Conservation (phyloP, 176 grass and related monocot species). For the Saccharum officinarum region DNA sequence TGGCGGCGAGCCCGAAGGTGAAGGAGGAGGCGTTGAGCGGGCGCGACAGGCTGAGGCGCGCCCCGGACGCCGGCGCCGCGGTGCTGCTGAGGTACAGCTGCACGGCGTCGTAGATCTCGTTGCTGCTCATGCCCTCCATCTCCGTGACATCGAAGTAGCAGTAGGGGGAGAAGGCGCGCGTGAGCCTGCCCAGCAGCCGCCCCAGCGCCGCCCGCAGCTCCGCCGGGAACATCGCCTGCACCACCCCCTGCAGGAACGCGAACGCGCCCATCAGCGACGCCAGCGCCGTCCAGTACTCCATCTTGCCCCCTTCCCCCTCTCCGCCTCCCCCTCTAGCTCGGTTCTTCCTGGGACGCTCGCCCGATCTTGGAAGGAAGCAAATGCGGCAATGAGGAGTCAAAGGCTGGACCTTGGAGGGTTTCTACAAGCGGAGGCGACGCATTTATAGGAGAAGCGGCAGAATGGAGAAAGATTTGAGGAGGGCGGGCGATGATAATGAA, state of each 20-base stretch:
- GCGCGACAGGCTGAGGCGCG: conserved; percentile 72
- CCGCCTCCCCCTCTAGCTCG: too few species aligned
- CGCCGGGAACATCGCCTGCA: conserved; percentile 66
- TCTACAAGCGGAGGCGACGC: conserved; percentile 4
- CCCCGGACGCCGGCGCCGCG: conserved; percentile 47
- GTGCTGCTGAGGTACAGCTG: conserved; percentile 86
- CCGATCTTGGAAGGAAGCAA: background rate
- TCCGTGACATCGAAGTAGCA: conserved; percentile 94
- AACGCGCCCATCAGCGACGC: conserved; percentile 87
- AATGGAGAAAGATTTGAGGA: conserved; percentile 17
- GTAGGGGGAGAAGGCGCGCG: conserved; percentile 62
- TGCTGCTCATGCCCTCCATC: conserved; percentile 89
- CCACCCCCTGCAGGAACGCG: conserved; percentile 65
- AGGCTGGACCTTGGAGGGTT: conserved; percentile 18
- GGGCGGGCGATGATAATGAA: background rate
- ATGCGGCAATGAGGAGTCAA: background rate
- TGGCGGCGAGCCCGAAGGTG: conserved; percentile 85
- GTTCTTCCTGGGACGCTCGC: background rate
- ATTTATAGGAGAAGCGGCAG: conserved; percentile 32
- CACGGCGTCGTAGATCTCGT: conserved; percentile 90
- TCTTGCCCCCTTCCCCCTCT: background rate
- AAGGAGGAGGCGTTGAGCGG: conserved; percentile 75
- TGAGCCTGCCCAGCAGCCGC: conserved; percentile 45
- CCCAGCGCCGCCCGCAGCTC: conserved; percentile 62
- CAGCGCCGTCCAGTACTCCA: conserved; percentile 82